These are phyloP conservation scores for Emericellopsis terricola DNA, from an alignment of 495 filamentous ascomycete species.

Conservation along the genomic window DNA sequence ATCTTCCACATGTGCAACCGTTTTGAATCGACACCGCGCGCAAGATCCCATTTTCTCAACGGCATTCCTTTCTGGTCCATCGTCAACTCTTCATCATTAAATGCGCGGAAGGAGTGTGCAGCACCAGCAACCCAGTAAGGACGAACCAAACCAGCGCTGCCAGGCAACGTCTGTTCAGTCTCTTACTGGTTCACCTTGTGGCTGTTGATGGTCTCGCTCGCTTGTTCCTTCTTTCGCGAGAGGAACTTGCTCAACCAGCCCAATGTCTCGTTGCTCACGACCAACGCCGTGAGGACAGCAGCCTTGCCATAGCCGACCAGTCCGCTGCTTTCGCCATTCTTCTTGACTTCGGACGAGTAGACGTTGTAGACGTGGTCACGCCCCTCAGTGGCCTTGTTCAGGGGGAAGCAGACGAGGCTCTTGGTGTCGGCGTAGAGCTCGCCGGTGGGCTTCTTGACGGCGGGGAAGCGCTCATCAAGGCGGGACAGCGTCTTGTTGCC, in stretches of 20 bases:
- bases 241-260: constrained; percentile 37
- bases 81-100: too few species aligned
- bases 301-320: constrained; percentile 55
- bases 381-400: constrained; percentile 44
- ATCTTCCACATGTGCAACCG: too few species aligned
- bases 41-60: too few species aligned
- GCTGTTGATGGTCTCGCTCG: constrained; percentile 19
- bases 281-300: constrained; percentile 50
- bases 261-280: constrained; percentile 50
- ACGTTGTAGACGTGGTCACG: constrained; percentile 58
- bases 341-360: constrained; percentile 61
- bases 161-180: too few species aligned
- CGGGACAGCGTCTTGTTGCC: constrained; percentile 56
- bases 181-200: too few species aligned
- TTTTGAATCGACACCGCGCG: too few species aligned
- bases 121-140: too few species aligned
- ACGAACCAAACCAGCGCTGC: too few species aligned
- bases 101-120: too few species aligned
- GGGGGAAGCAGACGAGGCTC: constrained; percentile 45
- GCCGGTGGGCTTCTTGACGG: constrained; percentile 72
- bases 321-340: constrained; percentile 51
- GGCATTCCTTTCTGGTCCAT: too few species aligned
- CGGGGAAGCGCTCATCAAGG: constrained; percentile 66
- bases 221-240: constrained; percentile 40
- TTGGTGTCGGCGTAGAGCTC: constrained; percentile 53